Conservation (phyloP, 169 alveolate species). For the Plasmodium relictum region DNA sequence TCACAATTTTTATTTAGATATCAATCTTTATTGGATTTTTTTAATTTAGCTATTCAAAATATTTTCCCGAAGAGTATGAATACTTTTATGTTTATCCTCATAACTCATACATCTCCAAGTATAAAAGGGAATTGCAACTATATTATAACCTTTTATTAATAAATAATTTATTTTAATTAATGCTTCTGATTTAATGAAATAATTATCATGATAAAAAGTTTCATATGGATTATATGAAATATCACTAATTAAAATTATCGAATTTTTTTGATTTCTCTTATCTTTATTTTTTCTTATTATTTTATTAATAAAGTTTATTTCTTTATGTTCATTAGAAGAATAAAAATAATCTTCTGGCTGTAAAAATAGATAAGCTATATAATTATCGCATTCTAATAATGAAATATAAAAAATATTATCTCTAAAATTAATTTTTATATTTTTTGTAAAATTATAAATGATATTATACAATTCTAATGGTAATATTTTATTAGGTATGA, state of each 20-base stretch:
- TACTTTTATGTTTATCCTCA: conserved; percentile 16
- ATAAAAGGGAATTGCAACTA: conserved; percentile 73
- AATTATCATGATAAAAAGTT: conserved; percentile 44
- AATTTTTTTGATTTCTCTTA: background rate
- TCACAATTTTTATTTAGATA: background rate
- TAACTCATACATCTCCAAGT: conserved; percentile 61
- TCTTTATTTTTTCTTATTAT: background rate
- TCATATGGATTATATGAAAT: conserved; percentile 60
- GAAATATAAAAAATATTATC: conserved; percentile 41
- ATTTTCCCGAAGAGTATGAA: conserved; percentile 9
- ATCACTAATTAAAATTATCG: conserved; percentile 38
- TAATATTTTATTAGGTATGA: conserved; percentile 26
- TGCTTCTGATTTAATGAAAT: conserved; percentile 46
- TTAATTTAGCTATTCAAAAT: conserved; percentile 13
- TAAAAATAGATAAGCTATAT: conserved; percentile 58
- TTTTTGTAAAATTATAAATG: conserved; percentile 36
- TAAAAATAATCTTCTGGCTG: conserved; percentile 52
- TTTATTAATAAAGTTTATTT: background rate
- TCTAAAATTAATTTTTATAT: conserved; percentile 37
- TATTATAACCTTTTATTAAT: conserved; percentile 50
- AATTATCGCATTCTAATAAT: conserved; percentile 59
- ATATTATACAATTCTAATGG: conserved; percentile 49
- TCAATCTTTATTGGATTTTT: background rate
- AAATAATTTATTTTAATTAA: conserved; percentile 68
- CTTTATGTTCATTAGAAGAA: conserved; percentile 17